Evolutionary conservation across 441 rosid species (phyloP).

Genomic region (Populus tomentosa): DNA sequence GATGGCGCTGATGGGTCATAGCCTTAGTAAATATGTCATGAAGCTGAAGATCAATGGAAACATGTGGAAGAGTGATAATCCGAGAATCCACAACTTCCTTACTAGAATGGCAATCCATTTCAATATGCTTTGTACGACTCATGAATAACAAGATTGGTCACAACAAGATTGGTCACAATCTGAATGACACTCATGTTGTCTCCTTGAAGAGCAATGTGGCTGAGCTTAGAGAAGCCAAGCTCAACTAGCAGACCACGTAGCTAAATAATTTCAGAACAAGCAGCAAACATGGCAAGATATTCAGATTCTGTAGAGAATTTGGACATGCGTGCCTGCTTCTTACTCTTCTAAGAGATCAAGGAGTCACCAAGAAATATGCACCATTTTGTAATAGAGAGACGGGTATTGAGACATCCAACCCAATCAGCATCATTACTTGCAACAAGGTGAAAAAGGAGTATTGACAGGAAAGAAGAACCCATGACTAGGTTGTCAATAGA

Average conservation of each 20-base stretch:
- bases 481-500: no score
- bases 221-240: neutral
- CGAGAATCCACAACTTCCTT: neutral
- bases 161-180: neutral
- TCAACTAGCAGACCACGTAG: neutral
- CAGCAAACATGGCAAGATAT: neutral
- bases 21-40: neutral
- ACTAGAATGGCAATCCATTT: neutral
- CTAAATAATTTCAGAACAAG: neutral
- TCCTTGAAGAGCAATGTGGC: neutral
- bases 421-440: neutral
- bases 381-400: neutral
- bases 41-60: neutral
- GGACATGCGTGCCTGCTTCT: neutral
- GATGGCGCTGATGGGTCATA: neutral
- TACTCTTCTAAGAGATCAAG: neutral
- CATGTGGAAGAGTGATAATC: neutral
- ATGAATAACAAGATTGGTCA: neutral
- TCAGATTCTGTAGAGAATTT: neutral
- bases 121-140: neutral
- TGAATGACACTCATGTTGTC: neutral
- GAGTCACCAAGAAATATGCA: neutral
- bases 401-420: neutral
- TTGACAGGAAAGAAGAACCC: neutral
- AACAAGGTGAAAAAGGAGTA: neutral